A percentile compares a stretch with the other conserved stretches of the same genome.
Conservation (phyloP, 768 basidiomycete species). For the Amanita muscaria region DNA sequence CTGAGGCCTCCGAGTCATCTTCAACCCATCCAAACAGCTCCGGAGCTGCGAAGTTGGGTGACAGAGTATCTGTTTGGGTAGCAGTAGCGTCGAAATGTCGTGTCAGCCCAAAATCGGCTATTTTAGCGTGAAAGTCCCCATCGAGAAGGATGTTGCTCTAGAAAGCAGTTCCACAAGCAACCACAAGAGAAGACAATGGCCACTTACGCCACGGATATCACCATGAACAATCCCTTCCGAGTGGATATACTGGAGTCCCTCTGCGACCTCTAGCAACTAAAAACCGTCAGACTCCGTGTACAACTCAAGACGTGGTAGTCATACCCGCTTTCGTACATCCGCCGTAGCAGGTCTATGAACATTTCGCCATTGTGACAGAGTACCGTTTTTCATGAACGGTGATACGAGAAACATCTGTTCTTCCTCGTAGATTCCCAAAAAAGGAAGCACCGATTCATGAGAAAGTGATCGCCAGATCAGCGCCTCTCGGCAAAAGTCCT, state of each 20-base stretch:
- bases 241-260: conserved; percentile 3
- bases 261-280: neutral
- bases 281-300: neutral
- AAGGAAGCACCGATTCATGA: neutral
- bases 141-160: neutral
- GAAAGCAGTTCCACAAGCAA: neutral
- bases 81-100: neutral
- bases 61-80: neutral
- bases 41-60: neutral
- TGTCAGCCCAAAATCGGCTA: conserved; percentile 3
- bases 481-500: neutral
- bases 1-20: neutral
- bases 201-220: neutral
- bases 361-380: conserved; percentile 1
- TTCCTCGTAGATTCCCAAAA: neutral
- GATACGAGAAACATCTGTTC: neutral
- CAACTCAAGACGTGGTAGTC: neutral
- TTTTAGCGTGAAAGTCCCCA: neutral
- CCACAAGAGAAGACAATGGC: neutral
- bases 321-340: neutral
- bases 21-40: neutral
- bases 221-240: conserved; percentile 3
- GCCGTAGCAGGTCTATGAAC: too few relatives aligned
- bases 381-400: conserved; percentile 3
- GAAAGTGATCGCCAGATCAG: neutral